Evolutionary conservation across 192 early-diverging fungal species (phyloP).

Genomic region (Umbelopsis sp.): DNA sequence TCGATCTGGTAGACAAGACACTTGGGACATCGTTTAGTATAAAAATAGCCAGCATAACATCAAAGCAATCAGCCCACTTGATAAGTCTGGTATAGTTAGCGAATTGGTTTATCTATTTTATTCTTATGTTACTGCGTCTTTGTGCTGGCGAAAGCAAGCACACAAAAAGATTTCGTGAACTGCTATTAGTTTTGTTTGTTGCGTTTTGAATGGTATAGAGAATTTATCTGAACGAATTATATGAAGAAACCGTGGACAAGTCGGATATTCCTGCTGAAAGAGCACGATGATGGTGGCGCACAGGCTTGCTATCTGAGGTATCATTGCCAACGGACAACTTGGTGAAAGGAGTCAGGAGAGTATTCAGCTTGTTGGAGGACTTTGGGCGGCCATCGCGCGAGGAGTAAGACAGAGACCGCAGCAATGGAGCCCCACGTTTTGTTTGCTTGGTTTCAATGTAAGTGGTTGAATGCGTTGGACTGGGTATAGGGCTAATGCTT

Average conservation of each 20-base stretch:
- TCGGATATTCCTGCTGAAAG: constrained; percentile 9
- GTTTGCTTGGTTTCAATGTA: constrained; percentile 3
- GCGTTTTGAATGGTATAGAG: background rate
- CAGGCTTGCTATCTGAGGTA: background rate
- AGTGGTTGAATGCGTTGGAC: background rate
- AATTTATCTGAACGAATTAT: background rate
- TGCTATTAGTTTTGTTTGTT: background rate
- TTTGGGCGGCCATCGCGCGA: background rate
- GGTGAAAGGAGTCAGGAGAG: constrained; percentile 4
- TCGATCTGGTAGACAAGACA: too few relatives aligned
- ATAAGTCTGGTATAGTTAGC: too few relatives aligned
- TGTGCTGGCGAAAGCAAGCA: too few relatives aligned
- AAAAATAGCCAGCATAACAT: too few relatives aligned
- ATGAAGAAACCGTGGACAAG: background rate
- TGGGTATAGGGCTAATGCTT: constrained; percentile 13
- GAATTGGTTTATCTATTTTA: too few relatives aligned
- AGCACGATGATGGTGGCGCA: constrained; percentile 1
- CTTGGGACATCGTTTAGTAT: too few relatives aligned
- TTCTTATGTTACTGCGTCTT: too few relatives aligned
- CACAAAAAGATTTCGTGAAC: too few relatives aligned
- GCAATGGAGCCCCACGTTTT: background rate
- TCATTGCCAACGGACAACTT: background rate
- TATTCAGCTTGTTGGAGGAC: constrained; percentile 1
- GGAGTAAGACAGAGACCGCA: constrained; percentile 4
- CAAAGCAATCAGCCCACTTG: too few relatives aligned